These are phyloP conservation scores for Salvia hispanica DNA, from an alignment of 257 asterid genomes.

Conservation along the genomic window DNA sequence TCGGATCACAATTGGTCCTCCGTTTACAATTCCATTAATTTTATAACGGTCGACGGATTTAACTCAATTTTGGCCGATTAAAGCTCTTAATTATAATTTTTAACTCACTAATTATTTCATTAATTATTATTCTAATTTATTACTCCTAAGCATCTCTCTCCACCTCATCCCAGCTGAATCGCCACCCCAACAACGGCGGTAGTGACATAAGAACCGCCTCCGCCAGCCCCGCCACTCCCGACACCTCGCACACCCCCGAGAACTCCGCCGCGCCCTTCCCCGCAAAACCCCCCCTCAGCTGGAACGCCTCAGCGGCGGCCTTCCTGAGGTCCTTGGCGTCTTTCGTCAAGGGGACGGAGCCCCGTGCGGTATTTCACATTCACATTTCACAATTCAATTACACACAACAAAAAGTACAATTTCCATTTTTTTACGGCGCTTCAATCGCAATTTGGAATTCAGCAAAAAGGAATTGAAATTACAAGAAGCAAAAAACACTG, in stretches of 20 bases:
- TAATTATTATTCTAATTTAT: too few relatives aligned
- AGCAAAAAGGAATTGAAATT: not conserved
- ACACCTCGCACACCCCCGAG: not conserved
- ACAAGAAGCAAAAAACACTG: not conserved
- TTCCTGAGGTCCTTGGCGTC: constrained; percentile 52
- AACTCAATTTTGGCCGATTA: too few relatives aligned
- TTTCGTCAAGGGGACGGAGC: constrained; percentile 44
- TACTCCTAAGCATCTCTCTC: constrained; percentile 37
- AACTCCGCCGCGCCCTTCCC: too few relatives aligned
- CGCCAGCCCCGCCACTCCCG: not conserved
- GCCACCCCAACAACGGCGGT: constrained; percentile 42
- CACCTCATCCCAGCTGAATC: constrained; percentile 48
- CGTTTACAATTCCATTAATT: too few relatives aligned
- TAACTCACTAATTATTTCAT: too few relatives aligned
- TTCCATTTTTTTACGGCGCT: constrained; percentile 28
- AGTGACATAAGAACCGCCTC: too few relatives aligned
- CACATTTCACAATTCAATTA: constrained; percentile 1
- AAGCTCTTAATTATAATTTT: too few relatives aligned
- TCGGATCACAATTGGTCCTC: too few relatives aligned
- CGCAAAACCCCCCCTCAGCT: not conserved
- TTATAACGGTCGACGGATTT: too few relatives aligned
- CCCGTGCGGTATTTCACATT: constrained; percentile 36
- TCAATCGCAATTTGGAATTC: constrained; percentile 18
- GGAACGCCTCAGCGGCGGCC: constrained; percentile 60
- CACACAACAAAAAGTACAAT: not conserved